Conservation (phyloP, 305 asterid species). For the Fraxinus floribunda region DNA sequence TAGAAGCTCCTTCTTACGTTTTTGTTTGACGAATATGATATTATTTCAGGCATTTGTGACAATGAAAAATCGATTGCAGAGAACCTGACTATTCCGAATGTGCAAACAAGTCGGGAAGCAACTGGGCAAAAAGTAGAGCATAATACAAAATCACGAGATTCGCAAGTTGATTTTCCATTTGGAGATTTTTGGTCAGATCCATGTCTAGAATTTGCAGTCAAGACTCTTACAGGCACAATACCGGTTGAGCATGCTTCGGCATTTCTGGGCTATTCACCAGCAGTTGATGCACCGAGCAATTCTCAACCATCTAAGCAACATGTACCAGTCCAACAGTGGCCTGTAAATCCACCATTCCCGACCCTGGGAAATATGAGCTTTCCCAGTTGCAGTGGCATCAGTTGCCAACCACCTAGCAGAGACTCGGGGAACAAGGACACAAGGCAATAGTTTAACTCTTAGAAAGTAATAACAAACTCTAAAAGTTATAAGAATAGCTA, state of each 20-base stretch:
- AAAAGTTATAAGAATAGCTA: neutral
- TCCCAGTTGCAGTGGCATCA: conserved; percentile 26
- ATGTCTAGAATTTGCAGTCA: conserved; percentile 62
- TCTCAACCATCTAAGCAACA: conserved; percentile 28
- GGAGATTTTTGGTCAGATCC: conserved; percentile 66
- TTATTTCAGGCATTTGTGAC: neutral
- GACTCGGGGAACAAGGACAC: conserved; percentile 35
- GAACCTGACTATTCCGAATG: conserved; percentile 24
- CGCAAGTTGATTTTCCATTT: conserved; percentile 36
- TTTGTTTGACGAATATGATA: neutral
- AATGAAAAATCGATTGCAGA: conserved; percentile 21
- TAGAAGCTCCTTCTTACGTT: neutral
- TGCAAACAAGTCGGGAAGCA: conserved; percentile 21
- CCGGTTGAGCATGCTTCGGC: conserved; percentile 44
- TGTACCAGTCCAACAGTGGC: conserved; percentile 21
- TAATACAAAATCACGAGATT: conserved; percentile 26
- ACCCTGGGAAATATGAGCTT: conserved; percentile 28
- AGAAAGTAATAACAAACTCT: conserved; percentile 4
- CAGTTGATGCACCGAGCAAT: conserved; percentile 27
- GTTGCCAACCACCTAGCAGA: conserved; percentile 30
- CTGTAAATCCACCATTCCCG: conserved; percentile 25
- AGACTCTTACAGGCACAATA: conserved; percentile 63
- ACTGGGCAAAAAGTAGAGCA: conserved; percentile 28
- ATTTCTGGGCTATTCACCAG: conserved; percentile 32
- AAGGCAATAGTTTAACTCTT: conserved; percentile 35